Evolutionary conservation across 2,329 filamentous ascomycete species (phyloP).

Genomic region (Exophiala calicioides): DNA sequence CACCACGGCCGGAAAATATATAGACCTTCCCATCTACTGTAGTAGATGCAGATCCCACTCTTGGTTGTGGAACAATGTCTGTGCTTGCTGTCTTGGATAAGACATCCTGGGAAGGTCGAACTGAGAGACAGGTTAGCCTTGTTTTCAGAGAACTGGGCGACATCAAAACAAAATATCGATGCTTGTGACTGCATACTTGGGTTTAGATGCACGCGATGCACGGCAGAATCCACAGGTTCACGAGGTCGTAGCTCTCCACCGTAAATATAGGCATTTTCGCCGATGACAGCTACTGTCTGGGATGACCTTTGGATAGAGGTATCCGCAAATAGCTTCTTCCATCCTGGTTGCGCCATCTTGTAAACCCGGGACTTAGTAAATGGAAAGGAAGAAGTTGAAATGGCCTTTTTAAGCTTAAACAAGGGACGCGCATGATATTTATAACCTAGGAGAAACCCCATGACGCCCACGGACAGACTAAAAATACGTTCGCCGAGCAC

Average conservation of each 20-base stretch:
- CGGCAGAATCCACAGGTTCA: constrained; percentile 69
- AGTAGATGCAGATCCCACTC: constrained; percentile 72
- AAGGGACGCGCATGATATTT: too few species aligned
- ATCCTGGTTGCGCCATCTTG: background rate
- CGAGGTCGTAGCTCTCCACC: constrained; percentile 71
- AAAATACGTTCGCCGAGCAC: too few species aligned
- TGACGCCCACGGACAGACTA: too few species aligned
- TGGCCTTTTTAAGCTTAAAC: too few species aligned
- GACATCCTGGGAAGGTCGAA: constrained; percentile 36
- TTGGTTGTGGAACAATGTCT: constrained; percentile 56
- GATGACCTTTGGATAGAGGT: constrained; percentile 66
- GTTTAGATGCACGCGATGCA: constrained; percentile 61
- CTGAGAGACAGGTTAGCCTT: background rate
- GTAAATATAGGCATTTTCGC: constrained; percentile 66
- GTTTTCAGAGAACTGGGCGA: constrained; percentile 13
- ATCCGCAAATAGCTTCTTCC: constrained; percentile 1
- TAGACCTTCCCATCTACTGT: constrained; percentile 71
- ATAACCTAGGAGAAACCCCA: too few species aligned
- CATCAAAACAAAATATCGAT: too few species aligned
- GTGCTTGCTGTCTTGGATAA: constrained; percentile 52
- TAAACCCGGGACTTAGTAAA: background rate
- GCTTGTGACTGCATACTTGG: too few species aligned
- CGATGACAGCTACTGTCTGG: constrained; percentile 66
- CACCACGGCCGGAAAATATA: constrained; percentile 77
- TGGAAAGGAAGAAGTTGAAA: background rate